Conservation (phyloP, 805 yeast genomes). For the Yamadazyma kitorensis region DNA sequence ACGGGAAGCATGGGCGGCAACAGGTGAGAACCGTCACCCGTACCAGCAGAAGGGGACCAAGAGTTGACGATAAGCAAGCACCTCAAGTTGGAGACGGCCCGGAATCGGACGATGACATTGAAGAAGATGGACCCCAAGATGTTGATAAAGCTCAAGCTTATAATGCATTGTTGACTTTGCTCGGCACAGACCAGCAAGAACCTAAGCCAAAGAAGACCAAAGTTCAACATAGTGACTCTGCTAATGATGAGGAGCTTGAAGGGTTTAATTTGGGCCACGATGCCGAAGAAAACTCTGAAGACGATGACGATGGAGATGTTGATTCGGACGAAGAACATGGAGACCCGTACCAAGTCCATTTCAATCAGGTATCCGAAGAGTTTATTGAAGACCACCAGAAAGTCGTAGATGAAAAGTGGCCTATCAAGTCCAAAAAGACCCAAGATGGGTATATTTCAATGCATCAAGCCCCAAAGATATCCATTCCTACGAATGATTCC, state of each 20-base stretch:
- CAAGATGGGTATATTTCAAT: constrained; percentile 26
- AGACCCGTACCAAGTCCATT: constrained; percentile 82
- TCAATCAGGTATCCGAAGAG: constrained; percentile 49
- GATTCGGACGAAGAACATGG: constrained; percentile 35
- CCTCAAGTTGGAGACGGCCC: not conserved
- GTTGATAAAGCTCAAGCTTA: constrained; percentile 49
- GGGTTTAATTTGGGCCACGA: constrained; percentile 28
- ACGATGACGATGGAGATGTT: constrained; percentile 19
- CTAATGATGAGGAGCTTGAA: constrained; percentile 31
- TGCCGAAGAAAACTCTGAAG: constrained; percentile 18
- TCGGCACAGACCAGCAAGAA: constrained; percentile 42
- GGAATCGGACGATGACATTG: constrained; percentile 15
- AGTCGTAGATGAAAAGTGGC: constrained; percentile 28
- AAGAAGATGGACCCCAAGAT: constrained; percentile 15
- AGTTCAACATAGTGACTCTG: constrained; percentile 15
- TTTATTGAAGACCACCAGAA: constrained; percentile 26
- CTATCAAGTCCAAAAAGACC: constrained; percentile 15
- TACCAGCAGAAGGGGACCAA: constrained; percentile 40
- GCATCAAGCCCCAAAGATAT: constrained; percentile 30
- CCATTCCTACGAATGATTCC: constrained; percentile 11
- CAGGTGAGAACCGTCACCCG: constrained; percentile 60
- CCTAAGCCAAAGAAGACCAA: constrained; percentile 12
- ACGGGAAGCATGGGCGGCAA: constrained; percentile 47
- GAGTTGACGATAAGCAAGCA: not conserved
- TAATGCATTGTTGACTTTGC: constrained; percentile 62